Base-by-base conservation (phyloP, 2,329 filamentous ascomycete species). In the Sarocladiaceae sp. region DNA sequence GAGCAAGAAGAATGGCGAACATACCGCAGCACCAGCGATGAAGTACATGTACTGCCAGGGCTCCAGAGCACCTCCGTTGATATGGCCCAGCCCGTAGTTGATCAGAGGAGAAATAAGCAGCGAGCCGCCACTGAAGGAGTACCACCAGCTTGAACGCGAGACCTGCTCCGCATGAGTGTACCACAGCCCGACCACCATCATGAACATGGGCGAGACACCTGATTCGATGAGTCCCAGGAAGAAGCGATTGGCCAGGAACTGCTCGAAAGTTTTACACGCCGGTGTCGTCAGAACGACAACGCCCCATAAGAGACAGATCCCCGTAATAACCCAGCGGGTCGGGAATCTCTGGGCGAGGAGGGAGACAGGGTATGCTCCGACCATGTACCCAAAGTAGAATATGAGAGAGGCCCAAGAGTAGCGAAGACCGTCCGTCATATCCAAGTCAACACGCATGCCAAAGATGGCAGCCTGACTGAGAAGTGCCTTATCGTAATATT, bases 141-240 rank as follows among this genome's bases (percentile, higher is more conserved):
- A 68, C 62, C 68, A 71, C 52, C 62, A 61, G 37, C 23, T 46
- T 7, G 22, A 29, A 11, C 40, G 40, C 25, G 65, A 59, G 2
- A 66, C 66, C 48, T 72, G 69, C 35, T 72, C 69, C 3, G 62
- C 59, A 8, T 67, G 62, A 1, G 68, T 69, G 51, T 69, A 71
- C 69, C 69, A 72, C 35, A 71, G 64, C 3, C 63, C 66, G 50
- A 68, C 67, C 1, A 71, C 58, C 4, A 70, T 58, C 35, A 71
- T 68, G 48, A 71, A 71, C 1, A 62, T 67, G 47, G 57, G 68
- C 46, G 56, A 66, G 20, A 63, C 62, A 46, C 57, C 64, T 15
- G 56, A 62, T 54, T 71, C 70, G 18, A 70, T 62, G 3, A 68
- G 52, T 2, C 68, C 70, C 2, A 72, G 58, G 33, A 71, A 65